A percentile compares a stretch with the other conserved stretches of the same genome.
phyloP scores from a whole-genome alignment of 2,329 filamentous ascomycete genomes.

The Madurella fahalii region DNA sequence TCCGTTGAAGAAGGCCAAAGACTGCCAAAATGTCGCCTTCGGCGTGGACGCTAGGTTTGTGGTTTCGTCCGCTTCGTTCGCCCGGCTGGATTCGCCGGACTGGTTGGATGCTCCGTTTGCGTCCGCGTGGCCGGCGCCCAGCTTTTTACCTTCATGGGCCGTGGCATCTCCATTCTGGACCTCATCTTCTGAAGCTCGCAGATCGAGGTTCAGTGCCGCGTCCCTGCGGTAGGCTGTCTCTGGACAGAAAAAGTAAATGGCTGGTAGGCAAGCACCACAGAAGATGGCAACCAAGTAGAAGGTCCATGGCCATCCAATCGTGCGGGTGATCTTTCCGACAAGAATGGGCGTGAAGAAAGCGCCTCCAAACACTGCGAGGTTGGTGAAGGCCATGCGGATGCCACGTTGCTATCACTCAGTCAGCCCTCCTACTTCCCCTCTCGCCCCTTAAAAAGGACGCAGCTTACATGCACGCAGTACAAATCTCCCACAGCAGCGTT shows the following conservation, averaged over 20 bases:
- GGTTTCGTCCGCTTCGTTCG: constrained; percentile 7
- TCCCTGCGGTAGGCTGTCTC: constrained; percentile 77
- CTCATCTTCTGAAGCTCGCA: constrained; percentile 31
- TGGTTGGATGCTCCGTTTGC: neutral
- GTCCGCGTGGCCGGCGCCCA: no score
- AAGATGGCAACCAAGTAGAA: constrained; percentile 91
- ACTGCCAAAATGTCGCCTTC: constrained; percentile 56
- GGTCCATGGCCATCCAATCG: constrained; percentile 78
- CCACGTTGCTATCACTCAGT: constrained; percentile 57
- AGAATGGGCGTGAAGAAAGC: constrained; percentile 75
- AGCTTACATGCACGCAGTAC: constrained; percentile 76
- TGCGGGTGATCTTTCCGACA: constrained; percentile 76
- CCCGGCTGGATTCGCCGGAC: neutral
- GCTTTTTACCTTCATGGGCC: neutral
- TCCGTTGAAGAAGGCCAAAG: constrained; percentile 70
- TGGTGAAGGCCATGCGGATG: constrained; percentile 76
- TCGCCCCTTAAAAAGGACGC: neutral
- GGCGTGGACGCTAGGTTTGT: constrained; percentile 30
- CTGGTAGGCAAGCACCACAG: constrained; percentile 62
- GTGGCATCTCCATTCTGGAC: neutral
- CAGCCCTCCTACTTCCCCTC: neutral
- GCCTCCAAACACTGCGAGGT: constrained; percentile 55
- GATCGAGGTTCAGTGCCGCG: constrained; percentile 65
- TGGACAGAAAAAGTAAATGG: constrained; percentile 74
- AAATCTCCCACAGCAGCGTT: constrained; percentile 87